These are phyloP conservation scores for Suillus cothurnatus DNA, from an alignment of 768 basidiomycete species.

Conservation along the genomic window DNA sequence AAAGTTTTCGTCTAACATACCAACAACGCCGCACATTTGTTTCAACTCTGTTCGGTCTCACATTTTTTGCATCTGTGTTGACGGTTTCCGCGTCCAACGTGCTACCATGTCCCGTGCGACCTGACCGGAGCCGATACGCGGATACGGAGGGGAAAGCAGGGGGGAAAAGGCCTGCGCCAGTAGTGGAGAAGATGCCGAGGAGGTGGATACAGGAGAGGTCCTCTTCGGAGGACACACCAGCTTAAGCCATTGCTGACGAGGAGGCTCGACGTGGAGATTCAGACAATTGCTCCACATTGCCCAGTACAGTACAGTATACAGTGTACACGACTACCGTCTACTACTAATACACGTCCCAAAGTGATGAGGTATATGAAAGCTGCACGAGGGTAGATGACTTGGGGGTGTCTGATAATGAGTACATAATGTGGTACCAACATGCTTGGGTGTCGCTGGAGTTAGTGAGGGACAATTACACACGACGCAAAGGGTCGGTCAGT, in stretches of 20 bases:
- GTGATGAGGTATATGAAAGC: background rate
- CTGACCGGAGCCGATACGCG: conserved; percentile 56
- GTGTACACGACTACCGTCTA: background rate
- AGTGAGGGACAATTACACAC: background rate
- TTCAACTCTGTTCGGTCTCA: conserved; percentile 78
- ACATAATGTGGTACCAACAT: background rate
- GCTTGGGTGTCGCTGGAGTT: background rate
- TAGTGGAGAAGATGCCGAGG: conserved; percentile 64
- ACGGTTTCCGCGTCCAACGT: conserved; percentile 82
- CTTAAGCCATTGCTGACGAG: conserved; percentile 1
- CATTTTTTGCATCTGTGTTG: conserved; percentile 74
- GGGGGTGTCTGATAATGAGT: background rate
- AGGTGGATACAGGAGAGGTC: conserved; percentile 82
- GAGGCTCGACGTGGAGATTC: background rate
- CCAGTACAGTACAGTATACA: conserved; percentile 1
- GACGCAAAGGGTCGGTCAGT: background rate
- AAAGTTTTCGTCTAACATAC: conserved; percentile 57
- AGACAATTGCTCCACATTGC: background rate
- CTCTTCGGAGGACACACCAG: conserved; percentile 18
- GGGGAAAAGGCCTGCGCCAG: conserved; percentile 33
- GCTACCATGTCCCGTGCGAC: conserved; percentile 78
- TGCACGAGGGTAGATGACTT: background rate
- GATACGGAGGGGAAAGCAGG: conserved; percentile 46
- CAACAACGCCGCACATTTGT: conserved; percentile 70
- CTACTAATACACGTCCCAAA: conserved; percentile 3